Evolutionary conservation across 192 early-diverging fungal species (phyloP).

Genomic region (Powellomyces hirtus): DNA sequence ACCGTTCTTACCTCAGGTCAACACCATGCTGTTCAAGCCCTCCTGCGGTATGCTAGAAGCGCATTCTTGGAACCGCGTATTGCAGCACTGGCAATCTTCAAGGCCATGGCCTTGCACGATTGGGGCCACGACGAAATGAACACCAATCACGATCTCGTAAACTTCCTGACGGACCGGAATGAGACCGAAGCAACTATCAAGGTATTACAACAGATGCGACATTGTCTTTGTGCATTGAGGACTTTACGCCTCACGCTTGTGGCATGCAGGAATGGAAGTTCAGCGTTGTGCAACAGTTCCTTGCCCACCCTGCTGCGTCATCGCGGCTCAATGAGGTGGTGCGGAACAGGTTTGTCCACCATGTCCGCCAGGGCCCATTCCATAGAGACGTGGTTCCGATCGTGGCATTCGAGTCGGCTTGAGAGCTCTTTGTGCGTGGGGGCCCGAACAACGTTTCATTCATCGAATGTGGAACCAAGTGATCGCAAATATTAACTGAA

Average conservation of each 20-base stretch:
- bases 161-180: background rate
- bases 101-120: background rate
- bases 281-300: background rate
- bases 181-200: background rate
- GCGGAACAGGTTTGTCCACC: background rate
- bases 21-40: background rate
- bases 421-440: too few species aligned
- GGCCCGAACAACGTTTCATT: too few species aligned
- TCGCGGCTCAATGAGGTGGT: background rate
- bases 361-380: slow-evolving; percentile 1
- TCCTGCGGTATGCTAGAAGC: slow-evolving; percentile 6
- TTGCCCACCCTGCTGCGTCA: background rate
- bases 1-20: too few species aligned
- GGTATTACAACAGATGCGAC: too few species aligned
- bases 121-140: background rate
- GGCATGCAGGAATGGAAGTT: slow-evolving; percentile 3
- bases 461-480: too few species aligned
- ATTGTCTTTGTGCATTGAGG: too few species aligned
- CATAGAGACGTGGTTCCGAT: background rate
- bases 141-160: background rate
- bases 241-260: too few species aligned
- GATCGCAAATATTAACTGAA: too few species aligned
- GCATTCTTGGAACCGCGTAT: slow-evolving; percentile 6
- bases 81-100: background rate
- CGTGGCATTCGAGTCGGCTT: background rate